Evolutionary conservation across 495 filamentous ascomycete genomes (phyloP).

Genomic region (Bacidia gigantensis): DNA sequence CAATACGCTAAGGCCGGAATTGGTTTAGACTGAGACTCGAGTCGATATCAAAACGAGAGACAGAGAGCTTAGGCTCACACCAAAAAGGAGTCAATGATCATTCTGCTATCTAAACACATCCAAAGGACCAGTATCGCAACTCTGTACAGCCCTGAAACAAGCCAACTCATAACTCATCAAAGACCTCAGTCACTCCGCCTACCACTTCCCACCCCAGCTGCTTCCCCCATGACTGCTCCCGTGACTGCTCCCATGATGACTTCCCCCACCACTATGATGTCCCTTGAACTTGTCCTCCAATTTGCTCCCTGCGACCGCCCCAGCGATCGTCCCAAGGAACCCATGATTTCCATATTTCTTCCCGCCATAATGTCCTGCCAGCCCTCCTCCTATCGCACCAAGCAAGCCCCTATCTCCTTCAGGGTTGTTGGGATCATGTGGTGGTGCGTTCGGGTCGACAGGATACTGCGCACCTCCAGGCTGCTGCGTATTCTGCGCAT

Average conservation of each 20-base stretch:
- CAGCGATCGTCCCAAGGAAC: slow-evolving; percentile 34
- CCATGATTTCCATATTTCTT: slow-evolving; percentile 31
- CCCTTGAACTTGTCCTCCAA: slow-evolving; percentile 30
- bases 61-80: no score
- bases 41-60: no score
- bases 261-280: slow-evolving; percentile 3
- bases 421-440: slow-evolving; percentile 16
- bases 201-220: slow-evolving; percentile 18
- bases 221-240: slow-evolving; percentile 15
- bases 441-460: slow-evolving; percentile 9
- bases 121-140: background rate
- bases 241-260: slow-evolving; percentile 12
- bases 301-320: slow-evolving; percentile 35
- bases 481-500: slow-evolving; percentile 14
- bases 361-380: slow-evolving; percentile 33
- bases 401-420: slow-evolving; percentile 32
- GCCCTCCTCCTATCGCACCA: slow-evolving; percentile 31
- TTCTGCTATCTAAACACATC: background rate
- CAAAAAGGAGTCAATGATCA: background rate
- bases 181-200: slow-evolving; percentile 4
- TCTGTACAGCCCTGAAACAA: background rate
- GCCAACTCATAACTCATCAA: no score
- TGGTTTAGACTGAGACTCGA: no score
- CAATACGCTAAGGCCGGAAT: no score
- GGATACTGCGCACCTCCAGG: slow-evolving; percentile 2